Evolutionary conservation across 768 basidiomycete genomes (phyloP), one percentile per base, ranked within the genome.

Genomic region (Boletus sp.): DNA sequence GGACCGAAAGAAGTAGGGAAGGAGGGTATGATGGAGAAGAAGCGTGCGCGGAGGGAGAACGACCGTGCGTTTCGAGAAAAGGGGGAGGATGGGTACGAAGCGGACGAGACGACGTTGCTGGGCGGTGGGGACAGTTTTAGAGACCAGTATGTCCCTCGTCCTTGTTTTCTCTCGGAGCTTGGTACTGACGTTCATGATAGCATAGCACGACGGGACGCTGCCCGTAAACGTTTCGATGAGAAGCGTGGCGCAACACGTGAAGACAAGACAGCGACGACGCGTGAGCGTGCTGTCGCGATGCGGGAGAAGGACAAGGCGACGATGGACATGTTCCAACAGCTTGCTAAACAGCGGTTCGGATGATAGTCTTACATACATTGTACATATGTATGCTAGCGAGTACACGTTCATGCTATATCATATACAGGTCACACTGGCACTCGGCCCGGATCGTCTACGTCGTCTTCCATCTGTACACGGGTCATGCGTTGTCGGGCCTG

Each of bases 301-400:
- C 85, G 81, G 63, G 85, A 89, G 67, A 94, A 91, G 67, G 94
- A 97, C 65, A 86, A 85, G 70, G 90, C 86, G 17, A 97, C 93
- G 0, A 98, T 98, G 92, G 92, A 92, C 55, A 95, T 94, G 93
- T 94, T 97, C 73, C 90, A 90, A 73, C 85, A 88, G 62, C 75
- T 96, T 68, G 94, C 94, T n/a, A 93, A 90, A 70, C 80, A 90
- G 66, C 78, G 90, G 54, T 96, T 91, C 63, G 93, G 92, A 32
- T 92, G 92, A 30, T 92, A 71, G 80, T 41, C 20, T 40, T 50
- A 55, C 46, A 55, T 9, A 7, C 15, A 24, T 33, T 10, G 29
- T 15, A 5, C 11, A 20, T n/a, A 37, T 45, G 53, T 51, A 58
- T 64, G 12, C 50, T 32, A 50, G 66, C 63, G 47, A 66, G 67